A percentile compares a stretch with the other conserved stretches of the same genome.
Evolutionary conservation across 2,329 filamentous ascomycete species (phyloP).

Genomic region (Apiospora malaysiana): DNA sequence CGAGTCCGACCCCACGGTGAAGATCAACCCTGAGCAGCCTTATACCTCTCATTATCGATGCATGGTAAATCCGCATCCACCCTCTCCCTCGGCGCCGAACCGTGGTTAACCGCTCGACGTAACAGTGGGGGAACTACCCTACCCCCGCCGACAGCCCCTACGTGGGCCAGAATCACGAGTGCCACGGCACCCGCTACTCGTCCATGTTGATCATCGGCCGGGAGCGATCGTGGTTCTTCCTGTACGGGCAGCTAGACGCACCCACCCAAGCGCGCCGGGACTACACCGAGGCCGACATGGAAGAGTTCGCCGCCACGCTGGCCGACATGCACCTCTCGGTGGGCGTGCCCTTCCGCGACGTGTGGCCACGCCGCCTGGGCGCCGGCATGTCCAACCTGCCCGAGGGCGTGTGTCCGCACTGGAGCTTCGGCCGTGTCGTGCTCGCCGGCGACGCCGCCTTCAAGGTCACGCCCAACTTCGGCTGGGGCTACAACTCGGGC

Average conservation of each 20-base stretch:
- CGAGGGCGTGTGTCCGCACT: conserved; percentile 41
- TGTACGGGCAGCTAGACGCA: conserved; percentile 26
- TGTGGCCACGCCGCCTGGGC: conserved; percentile 29
- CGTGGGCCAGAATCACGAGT: no score
- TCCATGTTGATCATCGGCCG: no score
- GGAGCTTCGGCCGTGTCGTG: conserved; percentile 39
- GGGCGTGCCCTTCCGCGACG: conserved; percentile 23
- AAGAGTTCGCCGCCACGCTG: neutral
- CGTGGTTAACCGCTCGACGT: no score
- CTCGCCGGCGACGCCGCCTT: conserved; percentile 43
- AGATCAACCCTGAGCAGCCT: no score
- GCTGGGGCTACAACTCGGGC: conserved; percentile 37
- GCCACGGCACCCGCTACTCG: no score
- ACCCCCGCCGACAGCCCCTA: no score
- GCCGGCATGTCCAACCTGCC: conserved; percentile 38
- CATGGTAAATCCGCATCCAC: no score
- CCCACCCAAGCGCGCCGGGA: neutral
- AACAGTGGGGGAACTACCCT: no score
- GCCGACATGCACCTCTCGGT: conserved; percentile 32
- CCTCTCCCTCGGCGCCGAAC: no score
- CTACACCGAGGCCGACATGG: conserved; percentile 11
- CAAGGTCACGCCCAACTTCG: conserved; percentile 39
- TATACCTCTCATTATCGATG: no score
- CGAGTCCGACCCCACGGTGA: no score
- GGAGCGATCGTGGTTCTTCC: conserved; percentile 8